Evolutionary conservation across 768 basidiomycete genomes (phyloP), one percentile per base, ranked within the genome.

Genomic region (Guyanaporus albipodus): DNA sequence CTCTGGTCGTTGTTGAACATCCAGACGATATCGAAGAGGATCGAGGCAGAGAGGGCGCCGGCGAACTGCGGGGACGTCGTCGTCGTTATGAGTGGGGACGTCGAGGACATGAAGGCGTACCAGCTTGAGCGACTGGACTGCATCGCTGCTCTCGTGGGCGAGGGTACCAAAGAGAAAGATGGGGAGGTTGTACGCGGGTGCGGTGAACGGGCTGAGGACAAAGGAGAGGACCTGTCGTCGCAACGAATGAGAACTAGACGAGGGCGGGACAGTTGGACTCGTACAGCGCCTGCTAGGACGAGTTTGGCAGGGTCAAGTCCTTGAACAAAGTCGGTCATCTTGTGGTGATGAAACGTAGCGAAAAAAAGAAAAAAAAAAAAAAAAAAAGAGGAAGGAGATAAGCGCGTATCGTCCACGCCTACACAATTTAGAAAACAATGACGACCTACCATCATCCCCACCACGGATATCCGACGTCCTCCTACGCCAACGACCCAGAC

Each of bases 181-280:
- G n/a, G 90, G 82, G 18, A 92, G 71, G 60, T 92, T 92, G 64
- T 92, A 92, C 2, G 73, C 60, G 2, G 88, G 85, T 1, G 79
- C 67, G 0, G 70, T 53, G 59, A 80, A 85, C 5, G 82, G 72
- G 48, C 69, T 68, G 36, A 78, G 68, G 37, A 74, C 39, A 52
- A 87, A 83, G 12, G 87, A 82, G 22, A 91, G 65, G 22, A 67
- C 72, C 87, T 89, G 31, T 8, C 15, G 32, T 8, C 6, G 15
- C 28, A 29, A 29, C 31, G 6, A 32, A n/a, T 4, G n/a, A 31
- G 8, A 5, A 6, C 15, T 32, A 32, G 1, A n/a, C 31, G 8
- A 28, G 27, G 27, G 27, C n/a, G n/a, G n/a, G n/a, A n/a, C n/a
- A 19, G 35, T 14, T 11, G 23, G 23, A 15, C 26, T 5, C 76